Evolutionary conservation across 2,329 filamentous ascomycete genomes (phyloP).

Genomic region (Sclerotinia trifoliorum): DNA sequence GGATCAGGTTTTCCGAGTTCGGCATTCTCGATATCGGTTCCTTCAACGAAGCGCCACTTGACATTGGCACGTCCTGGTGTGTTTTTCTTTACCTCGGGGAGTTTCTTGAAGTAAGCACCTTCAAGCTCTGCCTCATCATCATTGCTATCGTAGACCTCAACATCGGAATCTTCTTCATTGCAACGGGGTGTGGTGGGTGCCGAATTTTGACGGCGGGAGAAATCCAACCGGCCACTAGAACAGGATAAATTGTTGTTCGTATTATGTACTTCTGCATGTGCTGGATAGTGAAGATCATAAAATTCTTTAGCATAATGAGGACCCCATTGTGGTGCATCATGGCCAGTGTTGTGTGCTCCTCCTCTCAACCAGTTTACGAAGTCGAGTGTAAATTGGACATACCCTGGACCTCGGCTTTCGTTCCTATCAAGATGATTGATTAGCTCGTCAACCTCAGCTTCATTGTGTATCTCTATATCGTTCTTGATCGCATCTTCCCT

Average conservation of each 20-base stretch:
- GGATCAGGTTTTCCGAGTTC: not conserved
- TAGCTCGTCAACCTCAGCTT: not conserved
- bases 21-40: constrained; percentile 1
- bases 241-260: not conserved
- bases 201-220: not conserved
- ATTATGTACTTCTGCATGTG: fast-evolving
- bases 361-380: not conserved
- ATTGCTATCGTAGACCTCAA: constrained; percentile 5
- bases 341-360: not conserved
- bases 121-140: not conserved
- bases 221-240: not conserved
- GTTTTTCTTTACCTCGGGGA: constrained; percentile 12
- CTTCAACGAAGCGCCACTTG: constrained; percentile 4
- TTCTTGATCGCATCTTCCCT: not conserved
- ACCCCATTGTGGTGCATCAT: constrained; percentile 2
- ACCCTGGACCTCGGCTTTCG: constrained; percentile 15
- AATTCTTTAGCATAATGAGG: not conserved
- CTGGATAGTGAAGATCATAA: not conserved
- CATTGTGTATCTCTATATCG: not conserved
- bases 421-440: not conserved
- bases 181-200: not conserved
- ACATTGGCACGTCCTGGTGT: constrained; percentile 13
- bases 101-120: not conserved
- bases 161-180: not conserved
- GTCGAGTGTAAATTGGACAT: constrained; percentile 3